These are phyloP conservation scores for Gracilaria caudata DNA, from an alignment of 23 red algal species.

Conservation along the genomic window DNA sequence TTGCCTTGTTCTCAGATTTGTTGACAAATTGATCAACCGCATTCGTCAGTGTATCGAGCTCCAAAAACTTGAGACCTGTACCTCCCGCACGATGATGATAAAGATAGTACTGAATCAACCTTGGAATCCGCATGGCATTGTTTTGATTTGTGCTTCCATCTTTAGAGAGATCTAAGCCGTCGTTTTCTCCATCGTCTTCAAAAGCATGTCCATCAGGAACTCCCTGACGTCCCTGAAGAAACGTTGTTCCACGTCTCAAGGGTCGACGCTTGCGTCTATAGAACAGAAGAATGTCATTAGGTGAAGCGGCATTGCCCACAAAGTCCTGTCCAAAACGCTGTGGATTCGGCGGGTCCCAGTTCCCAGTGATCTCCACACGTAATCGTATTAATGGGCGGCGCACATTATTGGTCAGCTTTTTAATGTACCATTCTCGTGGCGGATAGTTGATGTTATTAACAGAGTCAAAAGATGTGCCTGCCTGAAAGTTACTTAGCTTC, in stretches of 20 bases:
- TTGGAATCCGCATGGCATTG: slow-evolving; percentile 66
- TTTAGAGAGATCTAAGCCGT: slow-evolving; percentile 17
- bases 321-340: slow-evolving; percentile 86
- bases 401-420: slow-evolving; percentile 46
- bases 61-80: slow-evolving; percentile 75
- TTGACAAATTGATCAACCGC: slow-evolving; percentile 92
- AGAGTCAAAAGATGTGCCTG: slow-evolving; percentile 9
- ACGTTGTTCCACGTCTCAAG: slow-evolving; percentile 27
- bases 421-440: slow-evolving; percentile 30
- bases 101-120: slow-evolving; percentile 71
- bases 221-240: slow-evolving; percentile 30
- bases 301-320: slow-evolving; percentile 77
- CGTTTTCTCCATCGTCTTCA: slow-evolving; percentile 48
- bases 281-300: slow-evolving; percentile 81
- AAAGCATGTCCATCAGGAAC: neutral
- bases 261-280: slow-evolving; percentile 44
- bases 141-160: slow-evolving; percentile 2
- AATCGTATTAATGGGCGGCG: slow-evolving; percentile 86
- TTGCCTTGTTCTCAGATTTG: slow-evolving; percentile 80
- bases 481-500: slow-evolving; percentile 40
- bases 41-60: slow-evolving; percentile 58
- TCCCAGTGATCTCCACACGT: slow-evolving; percentile 82
- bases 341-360: slow-evolving; percentile 70
- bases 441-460: slow-evolving; percentile 44
- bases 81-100: slow-evolving; percentile 52